These are phyloP conservation scores for Psophocarpus tetragonolobus DNA, from an alignment of 306 rosid species.

Conservation along the genomic window DNA sequence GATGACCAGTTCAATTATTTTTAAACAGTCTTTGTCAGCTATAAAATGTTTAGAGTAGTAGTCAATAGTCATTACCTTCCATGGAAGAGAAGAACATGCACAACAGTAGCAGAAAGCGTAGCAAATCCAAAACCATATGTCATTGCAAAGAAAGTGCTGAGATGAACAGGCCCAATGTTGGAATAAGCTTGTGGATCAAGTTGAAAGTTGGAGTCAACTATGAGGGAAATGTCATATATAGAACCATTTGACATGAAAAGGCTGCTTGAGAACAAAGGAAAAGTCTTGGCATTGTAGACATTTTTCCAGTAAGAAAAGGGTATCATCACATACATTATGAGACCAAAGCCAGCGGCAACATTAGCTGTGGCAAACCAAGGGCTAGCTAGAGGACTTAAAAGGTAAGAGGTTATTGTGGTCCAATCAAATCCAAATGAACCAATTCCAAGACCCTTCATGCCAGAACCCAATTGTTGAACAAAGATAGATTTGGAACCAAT, in stretches of 20 bases:
- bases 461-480: constrained; percentile 69
- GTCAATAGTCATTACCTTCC: constrained; percentile 39
- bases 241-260: background rate
- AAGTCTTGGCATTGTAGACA: background rate
- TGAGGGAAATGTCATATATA: background rate
- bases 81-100: constrained; percentile 66
- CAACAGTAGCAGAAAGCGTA: constrained; percentile 55
- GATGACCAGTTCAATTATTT: too few relatives aligned
- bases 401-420: constrained; percentile 59
- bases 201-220: background rate
- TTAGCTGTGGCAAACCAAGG: constrained; percentile 70
- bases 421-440: constrained; percentile 79
- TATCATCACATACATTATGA: background rate
- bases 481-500: constrained; percentile 48
- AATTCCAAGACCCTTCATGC: constrained; percentile 64
- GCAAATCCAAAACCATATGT: constrained; percentile 66
- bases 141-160: constrained; percentile 56
- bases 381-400: constrained; percentile 63
- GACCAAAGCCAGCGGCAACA: constrained; percentile 45
- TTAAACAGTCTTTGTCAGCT: too few relatives aligned
- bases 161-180: background rate
- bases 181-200: background rate
- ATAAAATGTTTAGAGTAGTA: background rate
- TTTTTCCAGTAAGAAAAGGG: background rate
- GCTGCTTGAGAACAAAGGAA: background rate